Percentiles rank a stretch among this genome's conserved stretches.
Conservation (phyloP, 257 asterid species). For the Voacanga thouarsii region DNA sequence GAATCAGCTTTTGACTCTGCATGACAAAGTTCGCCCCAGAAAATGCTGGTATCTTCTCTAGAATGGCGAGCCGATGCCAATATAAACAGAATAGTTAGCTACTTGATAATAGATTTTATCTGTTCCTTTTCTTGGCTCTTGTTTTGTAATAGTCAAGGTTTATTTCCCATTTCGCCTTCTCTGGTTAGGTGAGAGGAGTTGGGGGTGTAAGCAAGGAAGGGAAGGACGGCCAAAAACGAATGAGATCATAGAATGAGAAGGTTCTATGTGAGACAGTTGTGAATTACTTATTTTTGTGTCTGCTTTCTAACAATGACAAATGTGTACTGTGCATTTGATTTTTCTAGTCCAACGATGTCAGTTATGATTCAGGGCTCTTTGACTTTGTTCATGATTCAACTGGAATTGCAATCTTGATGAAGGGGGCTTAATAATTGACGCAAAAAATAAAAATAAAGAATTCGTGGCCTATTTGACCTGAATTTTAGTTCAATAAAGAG, state of each 20-base stretch:
- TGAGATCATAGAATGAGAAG: no score
- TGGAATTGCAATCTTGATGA: slow-evolving; percentile 18
- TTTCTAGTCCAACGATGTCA: slow-evolving; percentile 2
- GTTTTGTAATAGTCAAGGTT: slow-evolving; percentile 3
- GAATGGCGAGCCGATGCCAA: background rate
- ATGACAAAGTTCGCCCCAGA: background rate
- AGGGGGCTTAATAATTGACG: slow-evolving; percentile 33
- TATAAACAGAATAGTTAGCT: background rate
- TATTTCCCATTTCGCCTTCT: background rate
- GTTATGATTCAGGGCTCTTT: slow-evolving; percentile 17
- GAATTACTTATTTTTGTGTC: slow-evolving; percentile 1
- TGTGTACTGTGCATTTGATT: background rate
- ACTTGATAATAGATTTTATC: background rate
- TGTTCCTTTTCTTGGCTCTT: background rate
- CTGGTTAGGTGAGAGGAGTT: background rate
- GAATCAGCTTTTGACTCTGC: background rate
- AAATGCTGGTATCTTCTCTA: slow-evolving; percentile 15
- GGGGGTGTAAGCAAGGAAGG: no score
- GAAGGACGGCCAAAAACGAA: no score
- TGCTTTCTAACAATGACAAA: background rate
- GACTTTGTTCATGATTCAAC: slow-evolving; percentile 41
- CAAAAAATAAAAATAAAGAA: slow-evolving; percentile 23
- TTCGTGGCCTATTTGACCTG: slow-evolving; percentile 67
- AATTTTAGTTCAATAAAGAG: slow-evolving; percentile 29
- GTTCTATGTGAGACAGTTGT: background rate